A percentile compares a stretch with the other conserved stretches of the same genome.
phyloP scores from a whole-genome alignment of 495 filamentous ascomycete species.

The Penicillium coprophilum region DNA sequence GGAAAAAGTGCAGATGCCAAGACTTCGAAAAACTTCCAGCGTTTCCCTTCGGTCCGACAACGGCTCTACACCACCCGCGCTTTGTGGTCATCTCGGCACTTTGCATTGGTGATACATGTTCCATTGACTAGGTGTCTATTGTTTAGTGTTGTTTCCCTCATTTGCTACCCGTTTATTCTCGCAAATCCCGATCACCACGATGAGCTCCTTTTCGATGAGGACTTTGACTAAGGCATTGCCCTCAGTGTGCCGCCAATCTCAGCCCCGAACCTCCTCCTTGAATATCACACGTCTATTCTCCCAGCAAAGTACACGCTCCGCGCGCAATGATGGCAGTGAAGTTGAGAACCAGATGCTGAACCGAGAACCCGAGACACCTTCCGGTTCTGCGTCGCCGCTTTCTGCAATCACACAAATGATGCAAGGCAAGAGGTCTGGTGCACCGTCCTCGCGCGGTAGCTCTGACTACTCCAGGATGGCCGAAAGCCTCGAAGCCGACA shows the following conservation, averaged over 20 bases:
- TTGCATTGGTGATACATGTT: slow-evolving; percentile 4
- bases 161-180: neutral
- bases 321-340: slow-evolving; percentile 22
- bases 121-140: neutral
- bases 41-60: slow-evolving; percentile 38
- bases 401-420: slow-evolving; percentile 39
- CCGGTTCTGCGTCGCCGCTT: slow-evolving; percentile 27
- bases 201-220: slow-evolving; percentile 41
- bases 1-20: slow-evolving; percentile 50
- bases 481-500: slow-evolving; percentile 39
- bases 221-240: slow-evolving; percentile 37
- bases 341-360: slow-evolving; percentile 38
- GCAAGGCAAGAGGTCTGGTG: slow-evolving; percentile 22
- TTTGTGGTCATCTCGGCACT: slow-evolving; percentile 5
- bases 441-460: slow-evolving; percentile 20
- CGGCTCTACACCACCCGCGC: slow-evolving; percentile 20
- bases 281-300: slow-evolving; percentile 30
- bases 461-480: slow-evolving; percentile 36
- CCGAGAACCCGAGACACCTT: slow-evolving; percentile 15
- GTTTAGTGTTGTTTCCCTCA: neutral
- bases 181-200: slow-evolving; percentile 22
- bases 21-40: slow-evolving; percentile 49
- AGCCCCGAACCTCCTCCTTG: slow-evolving; percentile 19
- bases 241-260: slow-evolving; percentile 35
- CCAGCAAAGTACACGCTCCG: slow-evolving; percentile 2